phyloP scores from a whole-genome alignment of 225 moss, liverwort and hornwort genomes.

The Thuidium tamariscinum region DNA sequence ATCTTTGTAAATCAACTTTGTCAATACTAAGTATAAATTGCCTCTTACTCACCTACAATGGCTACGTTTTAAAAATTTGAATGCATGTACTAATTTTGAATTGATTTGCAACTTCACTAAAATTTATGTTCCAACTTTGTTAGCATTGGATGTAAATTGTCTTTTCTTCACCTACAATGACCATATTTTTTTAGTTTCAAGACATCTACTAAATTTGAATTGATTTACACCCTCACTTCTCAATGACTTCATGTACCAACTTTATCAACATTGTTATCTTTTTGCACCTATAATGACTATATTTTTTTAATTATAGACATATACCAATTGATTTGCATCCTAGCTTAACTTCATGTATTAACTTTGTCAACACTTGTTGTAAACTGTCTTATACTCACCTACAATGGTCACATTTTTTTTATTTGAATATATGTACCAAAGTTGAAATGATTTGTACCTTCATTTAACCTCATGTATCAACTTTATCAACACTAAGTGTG shows the following conservation, averaged over 20 bases:
- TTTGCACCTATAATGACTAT: background rate
- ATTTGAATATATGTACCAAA: too few relatives aligned
- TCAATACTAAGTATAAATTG: rapidly evolving
- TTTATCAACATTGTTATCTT: too few relatives aligned
- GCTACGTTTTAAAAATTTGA: background rate
- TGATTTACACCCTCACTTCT: too few relatives aligned
- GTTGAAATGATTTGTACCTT: too few relatives aligned
- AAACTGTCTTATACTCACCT: too few relatives aligned
- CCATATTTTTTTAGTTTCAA: background rate
- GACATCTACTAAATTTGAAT: too few relatives aligned
- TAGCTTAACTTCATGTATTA: too few relatives aligned
- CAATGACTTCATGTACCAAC: too few relatives aligned
- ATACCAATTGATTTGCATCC: too few relatives aligned
- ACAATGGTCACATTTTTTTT: too few relatives aligned
- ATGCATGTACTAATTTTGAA: background rate
- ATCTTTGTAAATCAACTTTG: background rate
- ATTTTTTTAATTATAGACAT: background rate
- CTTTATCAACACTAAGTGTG: background rate
- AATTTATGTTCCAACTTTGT: background rate
- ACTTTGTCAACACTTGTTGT: too few relatives aligned
- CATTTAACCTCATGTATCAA: too few relatives aligned
- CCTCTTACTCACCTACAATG: background rate
- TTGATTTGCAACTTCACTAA: background rate
- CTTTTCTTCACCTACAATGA: background rate
- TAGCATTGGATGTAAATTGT: background rate